Evolutionary conservation across 441 rosid species (phyloP), one percentile per base, ranked within the genome.

Genomic region (Populus hybrid): DNA sequence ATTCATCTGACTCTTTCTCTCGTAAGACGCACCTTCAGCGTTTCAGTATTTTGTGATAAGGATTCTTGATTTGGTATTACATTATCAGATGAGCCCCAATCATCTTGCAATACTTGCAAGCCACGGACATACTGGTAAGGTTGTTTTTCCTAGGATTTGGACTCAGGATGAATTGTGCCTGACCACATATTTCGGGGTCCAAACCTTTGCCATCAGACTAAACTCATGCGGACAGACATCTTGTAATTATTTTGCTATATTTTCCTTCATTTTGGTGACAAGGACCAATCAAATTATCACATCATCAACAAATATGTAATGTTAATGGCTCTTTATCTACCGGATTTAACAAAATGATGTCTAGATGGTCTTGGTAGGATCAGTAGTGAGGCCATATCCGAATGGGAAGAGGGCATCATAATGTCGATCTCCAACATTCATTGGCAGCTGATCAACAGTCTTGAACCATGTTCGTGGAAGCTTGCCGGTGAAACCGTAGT

Each of bases 331-430:
- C 36, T 31, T 35, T 33, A 68, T 68, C 10, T 20, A 35, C 24
- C 68, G 6, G 33, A 31, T 40, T 65, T 72, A 29, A 87, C 74
- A 72, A 50, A 26, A 35, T 68, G 72, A 36, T 68, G 21, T 29
- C 83, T 82, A 80, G 70, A 24, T 68, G 29, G 61, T 42, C 35
- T 74, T 66, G 11, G 71, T 23, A 18, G 90, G 83, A 31, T 78
- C 3, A 28, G 93, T 86, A 16, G 79, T 78, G 28, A 90, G 89
- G 76, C 95, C 91, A 50, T 80, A 88, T 10, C 93, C 93, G 71
- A 85, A 88, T 18, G 93, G 90, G 82, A 88, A 92, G 73, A 89
- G 90, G 12, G 94, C 93, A 50, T 92, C 92, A 72, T 89, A 92
- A 72, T 90, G 80, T 21, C 72, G 26, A 73, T 89, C 93, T 11